phyloP scores from a whole-genome alignment of 805 yeast species.

The Kazachstania bromeliacearum region DNA sequence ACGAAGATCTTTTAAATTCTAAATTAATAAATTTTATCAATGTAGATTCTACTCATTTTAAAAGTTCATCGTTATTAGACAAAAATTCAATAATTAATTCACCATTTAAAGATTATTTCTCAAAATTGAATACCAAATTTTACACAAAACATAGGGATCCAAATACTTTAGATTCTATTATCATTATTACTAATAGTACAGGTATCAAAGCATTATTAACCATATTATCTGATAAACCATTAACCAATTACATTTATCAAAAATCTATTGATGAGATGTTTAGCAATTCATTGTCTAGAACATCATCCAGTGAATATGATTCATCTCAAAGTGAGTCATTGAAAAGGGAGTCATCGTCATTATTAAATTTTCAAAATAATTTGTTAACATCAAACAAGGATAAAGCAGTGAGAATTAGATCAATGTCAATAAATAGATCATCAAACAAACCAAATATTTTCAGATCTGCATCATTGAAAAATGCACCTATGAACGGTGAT shows the following conservation, averaged over 20 bases:
- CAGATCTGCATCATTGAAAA: background rate
- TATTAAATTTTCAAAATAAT: conserved; percentile 23
- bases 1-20: conserved; percentile 10
- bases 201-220: conserved; percentile 30
- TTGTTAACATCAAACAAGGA: conserved; percentile 28
- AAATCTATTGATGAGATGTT: conserved; percentile 24
- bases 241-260: conserved; percentile 22
- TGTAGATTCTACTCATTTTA: background rate
- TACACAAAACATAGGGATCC: conserved; percentile 3
- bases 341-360: conserved; percentile 25
- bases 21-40: conserved; percentile 15
- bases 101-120: conserved; percentile 29
- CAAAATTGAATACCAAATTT: conserved; percentile 21
- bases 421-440: conserved; percentile 20
- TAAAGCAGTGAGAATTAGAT: conserved; percentile 25
- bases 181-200: conserved; percentile 26
- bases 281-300: conserved; percentile 11
- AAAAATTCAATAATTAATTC: conserved; percentile 11
- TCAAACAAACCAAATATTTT: conserved; percentile 9
- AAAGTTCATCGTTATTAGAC: background rate
- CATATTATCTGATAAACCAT: conserved; percentile 27
- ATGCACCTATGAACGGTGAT: too few relatives aligned
- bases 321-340: conserved; percentile 5
- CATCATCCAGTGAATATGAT: conserved; percentile 3
- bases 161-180: conserved; percentile 16